phyloP scores from a whole-genome alignment of 106 monocot genomes.

The Narthecium ossifragum region DNA sequence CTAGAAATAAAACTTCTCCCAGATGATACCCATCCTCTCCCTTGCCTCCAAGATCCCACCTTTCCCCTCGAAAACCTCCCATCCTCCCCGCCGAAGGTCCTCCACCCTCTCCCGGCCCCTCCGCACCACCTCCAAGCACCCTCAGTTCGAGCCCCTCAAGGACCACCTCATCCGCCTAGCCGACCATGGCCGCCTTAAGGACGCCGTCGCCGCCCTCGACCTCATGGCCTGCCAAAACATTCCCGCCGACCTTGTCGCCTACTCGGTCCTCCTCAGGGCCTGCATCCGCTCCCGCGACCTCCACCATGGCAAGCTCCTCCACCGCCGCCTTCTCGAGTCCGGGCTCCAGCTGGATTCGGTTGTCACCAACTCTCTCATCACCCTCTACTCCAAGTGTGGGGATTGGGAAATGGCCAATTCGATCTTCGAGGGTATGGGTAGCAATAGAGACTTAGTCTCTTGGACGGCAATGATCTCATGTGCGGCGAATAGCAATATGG shows the following conservation, averaged over 20 bases:
- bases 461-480: constrained; percentile 65
- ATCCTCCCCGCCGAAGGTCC: background rate
- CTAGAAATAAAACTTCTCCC: no score
- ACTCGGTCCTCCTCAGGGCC: constrained; percentile 44
- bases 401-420: constrained; percentile 30
- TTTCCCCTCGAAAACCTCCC: background rate
- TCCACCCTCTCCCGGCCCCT: background rate
- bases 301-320: constrained; percentile 43
- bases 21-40: constrained; percentile 1
- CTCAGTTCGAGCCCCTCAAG: constrained; percentile 30
- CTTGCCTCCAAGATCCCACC: constrained; percentile 6
- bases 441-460: constrained; percentile 54
- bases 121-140: background rate
- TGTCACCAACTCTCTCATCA: constrained; percentile 65
- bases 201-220: constrained; percentile 36
- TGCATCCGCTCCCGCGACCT: constrained; percentile 63
- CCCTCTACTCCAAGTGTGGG: constrained; percentile 82
- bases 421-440: constrained; percentile 50
- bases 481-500: constrained; percentile 20
- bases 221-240: constrained; percentile 14
- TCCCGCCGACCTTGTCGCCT: constrained; percentile 44
- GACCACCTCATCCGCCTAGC: constrained; percentile 26
- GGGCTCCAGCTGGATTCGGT: constrained; percentile 35
- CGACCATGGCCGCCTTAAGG: constrained; percentile 21
- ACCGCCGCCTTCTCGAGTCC: constrained; percentile 42